Percentiles rank a stretch among this genome's conserved stretches.
These are phyloP conservation scores for Dryas drummondii DNA, from an alignment of 306 rosid species.

Conservation along the genomic window DNA sequence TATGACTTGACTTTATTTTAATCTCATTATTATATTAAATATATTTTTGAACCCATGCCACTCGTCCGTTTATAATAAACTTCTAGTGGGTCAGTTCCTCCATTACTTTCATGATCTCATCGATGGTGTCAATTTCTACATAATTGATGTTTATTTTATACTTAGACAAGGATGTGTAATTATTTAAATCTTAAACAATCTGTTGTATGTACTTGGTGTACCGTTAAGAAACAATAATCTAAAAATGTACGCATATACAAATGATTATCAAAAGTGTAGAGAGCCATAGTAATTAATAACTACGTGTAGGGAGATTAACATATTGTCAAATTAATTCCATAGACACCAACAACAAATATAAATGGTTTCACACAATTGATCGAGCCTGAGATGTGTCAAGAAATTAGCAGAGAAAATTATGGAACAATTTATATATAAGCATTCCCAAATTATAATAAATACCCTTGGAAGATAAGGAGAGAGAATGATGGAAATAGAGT, in stretches of 20 bases:
- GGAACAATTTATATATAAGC: too few relatives aligned
- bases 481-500: too few relatives aligned
- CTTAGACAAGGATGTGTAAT: constrained; percentile 19
- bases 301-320: too few relatives aligned
- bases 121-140: background rate
- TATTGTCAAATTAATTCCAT: too few relatives aligned
- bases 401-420: too few relatives aligned
- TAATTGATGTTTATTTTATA: background rate
- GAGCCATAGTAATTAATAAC: too few relatives aligned
- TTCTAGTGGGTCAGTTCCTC: background rate
- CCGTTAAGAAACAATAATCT: constrained; percentile 13
- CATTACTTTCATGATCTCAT: constrained; percentile 13
- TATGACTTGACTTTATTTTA: background rate
- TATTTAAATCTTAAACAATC: background rate
- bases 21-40: background rate
- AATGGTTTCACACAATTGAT: too few relatives aligned
- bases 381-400: too few relatives aligned
- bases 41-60: background rate
- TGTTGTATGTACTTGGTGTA: constrained; percentile 2
- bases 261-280: background rate
- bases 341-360: too few relatives aligned
- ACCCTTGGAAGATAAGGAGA: too few relatives aligned
- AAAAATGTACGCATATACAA: background rate
- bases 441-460: too few relatives aligned
- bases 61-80: background rate